Evolutionary conservation across 2,329 filamentous ascomycete species (phyloP), one percentile per base, ranked within the genome.

Genomic region (Fusarium tricinctum): DNA sequence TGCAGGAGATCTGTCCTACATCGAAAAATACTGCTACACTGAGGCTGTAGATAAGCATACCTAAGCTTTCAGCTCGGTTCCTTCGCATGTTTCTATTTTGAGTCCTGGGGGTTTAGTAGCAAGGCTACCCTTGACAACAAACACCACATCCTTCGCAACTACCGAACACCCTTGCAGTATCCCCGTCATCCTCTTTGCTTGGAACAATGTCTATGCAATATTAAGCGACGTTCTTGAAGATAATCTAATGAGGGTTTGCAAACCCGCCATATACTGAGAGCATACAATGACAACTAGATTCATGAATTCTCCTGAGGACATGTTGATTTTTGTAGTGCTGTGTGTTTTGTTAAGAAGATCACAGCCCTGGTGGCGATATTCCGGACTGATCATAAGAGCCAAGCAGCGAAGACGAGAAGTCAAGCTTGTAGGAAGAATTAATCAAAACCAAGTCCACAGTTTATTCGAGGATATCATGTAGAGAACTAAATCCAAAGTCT

Each of bases 401-500:
- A 28, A 38, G 22, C 22, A 23, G 22, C 22, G 5, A 23, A 23
- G 22, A 10, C 19, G 14, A 19, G 13, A 23, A 17, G 39, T 43
- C 17, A 9, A 23, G 8, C 10, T 39, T 13, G n/a, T 19, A 23
- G 15, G 12, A 19, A 13, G n/a, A 39, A 32, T 23, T 13, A 10
- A 19, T 17, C 19, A n/a, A 10, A 22, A 57, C 23, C 8, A 20
- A 17, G 20, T 28, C n/a, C 9, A 26, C 9, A 42, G 26, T 7
- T 19, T 30, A 45, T 14, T 39, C 14, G n/a, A 26, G 19, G 13
- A 32, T 23, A 50, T n/a, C 28, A 33, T 51, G 26, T 9, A 19
- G 28, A 44, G 38, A 54, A 45, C 35, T 28, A n/a, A 42, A 66
- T 47, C 22, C 43, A 57, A 58, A 52, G 23, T 64, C 52, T 65